Conservation (phyloP, 768 basidiomycete species). For the Lactifluus hygrophoroides region DNA sequence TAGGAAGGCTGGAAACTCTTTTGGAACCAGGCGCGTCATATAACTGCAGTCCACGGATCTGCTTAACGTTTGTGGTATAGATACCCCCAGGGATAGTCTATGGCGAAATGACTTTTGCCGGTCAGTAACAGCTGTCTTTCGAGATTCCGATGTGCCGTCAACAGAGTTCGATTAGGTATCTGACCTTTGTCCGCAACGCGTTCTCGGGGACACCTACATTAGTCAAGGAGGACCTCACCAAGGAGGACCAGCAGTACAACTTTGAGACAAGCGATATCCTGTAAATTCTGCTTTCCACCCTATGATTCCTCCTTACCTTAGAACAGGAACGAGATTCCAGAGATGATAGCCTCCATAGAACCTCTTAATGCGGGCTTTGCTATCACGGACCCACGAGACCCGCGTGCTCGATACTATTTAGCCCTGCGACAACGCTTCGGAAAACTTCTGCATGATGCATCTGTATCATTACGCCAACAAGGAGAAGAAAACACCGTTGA, state of each 20-base stretch:
- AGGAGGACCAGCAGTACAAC: conserved; percentile 38
- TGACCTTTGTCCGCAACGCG: conserved; percentile 66
- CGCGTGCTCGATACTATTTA: conserved; percentile 39
- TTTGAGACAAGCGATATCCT: conserved; percentile 55
- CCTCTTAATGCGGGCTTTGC: conserved; percentile 60
- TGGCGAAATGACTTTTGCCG: conserved; percentile 89
- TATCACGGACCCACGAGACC: conserved; percentile 55
- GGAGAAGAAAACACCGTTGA: conserved; percentile 79
- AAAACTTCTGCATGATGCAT: conserved; percentile 60
- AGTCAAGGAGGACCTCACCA: conserved; percentile 42
- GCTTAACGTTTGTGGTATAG: conserved; percentile 24
- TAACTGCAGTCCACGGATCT: conserved; percentile 8
- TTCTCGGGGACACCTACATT: conserved; percentile 69
- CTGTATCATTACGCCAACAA: conserved; percentile 55
- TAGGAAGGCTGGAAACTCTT: conserved; percentile 47
- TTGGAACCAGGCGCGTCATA: conserved; percentile 40
- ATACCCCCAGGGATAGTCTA: conserved; percentile 41
- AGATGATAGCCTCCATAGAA: conserved; percentile 62
- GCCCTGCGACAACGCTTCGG: conserved; percentile 55
- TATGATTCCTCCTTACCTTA: neutral
- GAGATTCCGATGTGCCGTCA: neutral
- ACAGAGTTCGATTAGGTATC: conserved; percentile 35
- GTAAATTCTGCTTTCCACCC: conserved; percentile 33
- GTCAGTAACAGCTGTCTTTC: conserved; percentile 28
- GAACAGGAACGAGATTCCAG: conserved; percentile 59